Evolutionary conservation across 176 grass and related monocot species (phyloP).

Genomic region (Triticum timopheevii): DNA sequence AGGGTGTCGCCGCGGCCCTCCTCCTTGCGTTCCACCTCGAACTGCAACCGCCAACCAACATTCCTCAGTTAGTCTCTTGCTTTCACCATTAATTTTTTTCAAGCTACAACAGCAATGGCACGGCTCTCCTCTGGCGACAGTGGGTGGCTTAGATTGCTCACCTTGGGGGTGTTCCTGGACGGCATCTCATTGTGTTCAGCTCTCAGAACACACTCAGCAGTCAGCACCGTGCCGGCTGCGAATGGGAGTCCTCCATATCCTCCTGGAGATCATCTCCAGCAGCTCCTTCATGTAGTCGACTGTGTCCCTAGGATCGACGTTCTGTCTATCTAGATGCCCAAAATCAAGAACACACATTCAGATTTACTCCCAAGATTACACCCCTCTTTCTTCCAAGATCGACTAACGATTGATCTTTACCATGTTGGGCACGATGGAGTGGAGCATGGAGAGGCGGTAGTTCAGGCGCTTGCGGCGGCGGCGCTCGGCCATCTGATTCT

Average conservation of each 20-base stretch:
- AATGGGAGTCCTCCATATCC: constrained; percentile 41
- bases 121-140: too few species aligned
- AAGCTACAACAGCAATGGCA: too few species aligned
- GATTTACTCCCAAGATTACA: not conserved
- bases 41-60: constrained; percentile 24
- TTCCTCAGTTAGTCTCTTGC: too few species aligned
- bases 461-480: constrained; percentile 93
- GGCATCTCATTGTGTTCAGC: constrained; percentile 72
- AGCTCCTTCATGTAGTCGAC: constrained; percentile 41
- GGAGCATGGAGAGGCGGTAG: constrained; percentile 93
- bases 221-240: constrained; percentile 37
- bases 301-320: constrained; percentile 94
- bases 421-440: constrained; percentile 97
- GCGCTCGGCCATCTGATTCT: constrained; percentile 98
- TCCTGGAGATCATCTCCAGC: constrained; percentile 86
- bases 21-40: constrained; percentile 84
- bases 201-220: constrained; percentile 57
- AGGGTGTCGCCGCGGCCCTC: constrained; percentile 56
- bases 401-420: constrained; percentile 18
- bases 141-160: not conserved
- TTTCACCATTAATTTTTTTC: too few species aligned
- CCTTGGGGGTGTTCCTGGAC: constrained; percentile 83
- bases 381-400: not conserved
- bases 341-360: not conserved
- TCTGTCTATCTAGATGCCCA: constrained; percentile 67